These are phyloP conservation scores for Sugiyamaella marilandica DNA, from an alignment of 805 yeast genomes.

Conservation along the genomic window DNA sequence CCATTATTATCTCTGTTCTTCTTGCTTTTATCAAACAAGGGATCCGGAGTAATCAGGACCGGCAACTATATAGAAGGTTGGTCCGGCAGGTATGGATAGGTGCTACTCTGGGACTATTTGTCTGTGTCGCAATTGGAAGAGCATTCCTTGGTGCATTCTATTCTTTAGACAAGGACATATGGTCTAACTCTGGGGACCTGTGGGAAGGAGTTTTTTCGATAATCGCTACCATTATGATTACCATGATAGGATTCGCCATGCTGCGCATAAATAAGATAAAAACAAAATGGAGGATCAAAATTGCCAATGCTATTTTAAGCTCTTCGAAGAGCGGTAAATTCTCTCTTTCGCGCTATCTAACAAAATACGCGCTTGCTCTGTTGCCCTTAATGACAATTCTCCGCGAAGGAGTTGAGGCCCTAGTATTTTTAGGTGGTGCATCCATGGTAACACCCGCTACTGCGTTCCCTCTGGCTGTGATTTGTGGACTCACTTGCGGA, in stretches of 20 bases:
- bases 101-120: conserved; percentile 60
- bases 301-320: conserved; percentile 75
- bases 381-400: conserved; percentile 86
- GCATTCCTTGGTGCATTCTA: conserved; percentile 95
- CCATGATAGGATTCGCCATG: conserved; percentile 96
- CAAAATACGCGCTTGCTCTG: conserved; percentile 82
- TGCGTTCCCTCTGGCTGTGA: conserved; percentile 91
- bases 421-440: conserved; percentile 94
- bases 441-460: conserved; percentile 62
- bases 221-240: conserved; percentile 83
- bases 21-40: conserved; percentile 90
- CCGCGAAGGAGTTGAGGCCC: conserved; percentile 97
- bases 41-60: conserved; percentile 46
- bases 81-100: conserved; percentile 87
- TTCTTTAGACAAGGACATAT: conserved; percentile 71
- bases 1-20: conserved; percentile 83
- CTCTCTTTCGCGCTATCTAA: conserved; percentile 38
- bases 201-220: conserved; percentile 97
- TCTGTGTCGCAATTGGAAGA: conserved; percentile 83
- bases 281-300: conserved; percentile 93
- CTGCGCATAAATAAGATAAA: conserved; percentile 93
- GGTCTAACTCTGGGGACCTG: conserved; percentile 82
- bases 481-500: conserved; percentile 82
- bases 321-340: conserved; percentile 23
- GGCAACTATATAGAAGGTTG: conserved; percentile 52